Conservation (phyloP, 768 basidiomycete genomes). For the Nidula microcarpa region DNA sequence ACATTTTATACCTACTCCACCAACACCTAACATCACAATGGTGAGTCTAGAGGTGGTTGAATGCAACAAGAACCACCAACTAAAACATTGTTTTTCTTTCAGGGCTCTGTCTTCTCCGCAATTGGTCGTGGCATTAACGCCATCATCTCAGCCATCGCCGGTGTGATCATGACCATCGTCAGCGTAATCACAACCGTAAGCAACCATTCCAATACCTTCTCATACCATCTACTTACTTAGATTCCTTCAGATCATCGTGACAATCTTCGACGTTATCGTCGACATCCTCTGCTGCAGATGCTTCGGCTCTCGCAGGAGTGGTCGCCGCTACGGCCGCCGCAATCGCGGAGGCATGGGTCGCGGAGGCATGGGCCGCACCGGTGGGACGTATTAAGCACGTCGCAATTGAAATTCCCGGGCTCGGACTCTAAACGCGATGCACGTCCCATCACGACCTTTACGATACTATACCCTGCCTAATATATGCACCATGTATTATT, state of each 20-base stretch:
- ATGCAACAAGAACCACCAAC: neutral
- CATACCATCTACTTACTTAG: neutral
- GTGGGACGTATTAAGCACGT: neutral
- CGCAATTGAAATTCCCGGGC: neutral
- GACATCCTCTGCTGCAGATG: slow-evolving; percentile 55
- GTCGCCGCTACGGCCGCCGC: slow-evolving; percentile 13
- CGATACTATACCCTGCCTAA: neutral
- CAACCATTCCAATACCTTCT: slow-evolving; percentile 14
- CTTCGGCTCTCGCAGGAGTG: slow-evolving; percentile 30
- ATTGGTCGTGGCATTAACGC: slow-evolving; percentile 60
- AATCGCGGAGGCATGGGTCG: slow-evolving; percentile 10
- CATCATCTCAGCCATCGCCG: slow-evolving; percentile 58
- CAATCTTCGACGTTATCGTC: slow-evolving; percentile 58
- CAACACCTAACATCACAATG: slow-evolving; percentile 3
- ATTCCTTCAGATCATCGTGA: slow-evolving; percentile 49
- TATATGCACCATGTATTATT: neutral
- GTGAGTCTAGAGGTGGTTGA: neutral
- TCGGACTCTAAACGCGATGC: neutral
- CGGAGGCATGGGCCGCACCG: slow-evolving; percentile 5
- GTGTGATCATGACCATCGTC: slow-evolving; percentile 58
- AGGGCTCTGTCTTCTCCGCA: slow-evolving; percentile 65
- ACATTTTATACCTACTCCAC: neutral
- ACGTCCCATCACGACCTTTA: neutral
- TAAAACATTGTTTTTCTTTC: neutral
- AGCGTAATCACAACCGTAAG: slow-evolving; percentile 53